Percentiles rank a stretch among this genome's conserved stretches.
These are phyloP conservation scores for Cokeromyces recurvatus DNA, from an alignment of 371 early-diverging fungal genomes.

Conservation along the genomic window DNA sequence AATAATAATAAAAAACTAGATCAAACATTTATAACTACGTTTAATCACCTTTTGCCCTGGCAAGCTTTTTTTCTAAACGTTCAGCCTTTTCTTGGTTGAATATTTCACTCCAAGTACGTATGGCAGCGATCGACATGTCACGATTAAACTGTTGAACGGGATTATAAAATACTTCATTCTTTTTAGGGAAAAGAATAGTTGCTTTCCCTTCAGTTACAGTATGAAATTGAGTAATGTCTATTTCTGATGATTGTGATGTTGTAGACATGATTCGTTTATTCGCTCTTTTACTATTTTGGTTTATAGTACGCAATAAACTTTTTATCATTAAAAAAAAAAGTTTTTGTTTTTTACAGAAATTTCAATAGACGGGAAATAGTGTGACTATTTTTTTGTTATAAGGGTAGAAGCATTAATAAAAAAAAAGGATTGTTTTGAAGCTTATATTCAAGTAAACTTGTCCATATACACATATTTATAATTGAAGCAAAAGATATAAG, in stretches of 20 bases:
- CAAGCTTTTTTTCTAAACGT: slow-evolving; percentile 43
- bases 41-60: slow-evolving; percentile 33
- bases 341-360: slow-evolving; percentile 1
- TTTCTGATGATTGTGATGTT: slow-evolving; percentile 10
- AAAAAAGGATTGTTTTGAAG: too few relatives aligned
- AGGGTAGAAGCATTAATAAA: too few relatives aligned
- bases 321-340: slow-evolving; percentile 5
- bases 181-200: slow-evolving; percentile 85
- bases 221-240: slow-evolving; percentile 46
- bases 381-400: too few relatives aligned
- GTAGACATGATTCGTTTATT: slow-evolving; percentile 12
- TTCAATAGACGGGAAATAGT: too few relatives aligned
- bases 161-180: slow-evolving; percentile 98
- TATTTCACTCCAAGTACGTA: slow-evolving; percentile 81
- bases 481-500: too few relatives aligned
- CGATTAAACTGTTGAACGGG: slow-evolving; percentile 98
- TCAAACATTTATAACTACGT: too few relatives aligned
- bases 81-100: slow-evolving; percentile 53
- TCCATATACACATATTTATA: too few relatives aligned
- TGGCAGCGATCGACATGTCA: slow-evolving; percentile 94
- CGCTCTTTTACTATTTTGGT: neutral
- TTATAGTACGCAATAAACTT: neutral
- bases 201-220: slow-evolving; percentile 81
- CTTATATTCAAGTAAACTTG: too few relatives aligned
- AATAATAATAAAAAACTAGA: too few relatives aligned